Conservation (phyloP, 176 grass and related monocot species). For the Carex kokanica region DNA sequence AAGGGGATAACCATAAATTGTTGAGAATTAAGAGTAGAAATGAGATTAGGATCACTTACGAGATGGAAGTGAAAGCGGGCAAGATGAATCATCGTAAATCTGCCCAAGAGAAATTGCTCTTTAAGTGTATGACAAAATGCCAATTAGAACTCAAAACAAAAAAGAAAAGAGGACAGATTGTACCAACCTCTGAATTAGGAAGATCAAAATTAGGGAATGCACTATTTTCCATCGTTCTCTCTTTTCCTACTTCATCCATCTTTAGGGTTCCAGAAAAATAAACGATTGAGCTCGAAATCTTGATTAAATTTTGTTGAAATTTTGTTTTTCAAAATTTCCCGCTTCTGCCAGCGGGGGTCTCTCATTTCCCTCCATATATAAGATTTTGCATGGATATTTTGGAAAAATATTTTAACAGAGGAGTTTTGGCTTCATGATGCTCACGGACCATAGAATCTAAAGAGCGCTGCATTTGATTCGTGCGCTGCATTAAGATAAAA, state of each 20-base stretch:
- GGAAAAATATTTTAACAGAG: no score
- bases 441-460: no score
- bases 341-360: constrained; percentile 7
- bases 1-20: neutral
- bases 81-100: constrained; percentile 28
- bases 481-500: no score
- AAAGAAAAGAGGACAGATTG: neutral
- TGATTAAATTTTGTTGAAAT: constrained; percentile 5
- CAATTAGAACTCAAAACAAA: neutral
- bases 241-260: neutral
- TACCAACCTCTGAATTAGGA: constrained; percentile 23
- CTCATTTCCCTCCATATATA: neutral
- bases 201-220: neutral
- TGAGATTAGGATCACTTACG: constrained; percentile 35
- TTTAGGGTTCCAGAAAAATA: constrained; percentile 8
- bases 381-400: neutral
- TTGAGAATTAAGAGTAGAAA: neutral
- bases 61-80: constrained; percentile 46
- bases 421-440: no score
- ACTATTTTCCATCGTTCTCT: neutral
- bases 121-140: constrained; percentile 23
- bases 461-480: no score
- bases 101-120: constrained; percentile 20
- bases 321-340: constrained; percentile 26
- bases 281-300: neutral